phyloP scores from a whole-genome alignment of 257 asterid genomes.

The Solanum neorickii region DNA sequence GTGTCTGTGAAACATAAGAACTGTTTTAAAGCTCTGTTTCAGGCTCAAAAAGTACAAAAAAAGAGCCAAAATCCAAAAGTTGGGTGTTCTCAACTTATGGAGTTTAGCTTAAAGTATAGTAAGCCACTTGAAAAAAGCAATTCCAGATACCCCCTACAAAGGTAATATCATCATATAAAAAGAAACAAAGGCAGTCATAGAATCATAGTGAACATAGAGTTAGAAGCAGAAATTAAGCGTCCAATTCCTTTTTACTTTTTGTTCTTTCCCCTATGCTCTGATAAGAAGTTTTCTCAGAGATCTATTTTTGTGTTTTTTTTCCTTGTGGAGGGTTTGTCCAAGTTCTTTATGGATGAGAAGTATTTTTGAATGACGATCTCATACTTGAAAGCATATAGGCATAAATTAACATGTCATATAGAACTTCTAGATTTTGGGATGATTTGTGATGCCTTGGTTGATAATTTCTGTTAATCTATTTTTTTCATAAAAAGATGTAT shows the following conservation, averaged over 20 bases:
- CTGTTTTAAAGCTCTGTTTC: neutral
- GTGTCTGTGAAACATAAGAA: neutral
- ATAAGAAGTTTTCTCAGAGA: neutral
- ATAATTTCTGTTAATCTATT: neutral
- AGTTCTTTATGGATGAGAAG: neutral
- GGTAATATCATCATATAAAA: neutral
- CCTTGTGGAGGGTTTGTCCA: neutral
- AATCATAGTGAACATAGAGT: neutral
- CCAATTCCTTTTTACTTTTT: neutral
- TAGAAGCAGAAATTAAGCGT: neutral
- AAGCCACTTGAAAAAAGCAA: neutral
- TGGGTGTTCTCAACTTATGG: neutral
- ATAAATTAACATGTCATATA: neutral
- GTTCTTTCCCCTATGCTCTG: neutral
- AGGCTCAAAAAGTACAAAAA: neutral
- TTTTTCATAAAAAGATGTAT: neutral
- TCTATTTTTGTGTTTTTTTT: neutral
- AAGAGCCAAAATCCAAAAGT: neutral
- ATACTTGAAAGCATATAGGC: neutral
- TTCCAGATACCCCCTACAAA: neutral
- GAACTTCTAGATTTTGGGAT: neutral
- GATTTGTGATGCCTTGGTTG: neutral
- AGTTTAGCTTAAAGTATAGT: neutral
- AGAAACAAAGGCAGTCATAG: neutral
- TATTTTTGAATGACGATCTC: neutral